Evolutionary conservation across 495 filamentous ascomycete species (phyloP), one percentile per base, ranked within the genome.

Genomic region (Penicillium coprophilum): DNA sequence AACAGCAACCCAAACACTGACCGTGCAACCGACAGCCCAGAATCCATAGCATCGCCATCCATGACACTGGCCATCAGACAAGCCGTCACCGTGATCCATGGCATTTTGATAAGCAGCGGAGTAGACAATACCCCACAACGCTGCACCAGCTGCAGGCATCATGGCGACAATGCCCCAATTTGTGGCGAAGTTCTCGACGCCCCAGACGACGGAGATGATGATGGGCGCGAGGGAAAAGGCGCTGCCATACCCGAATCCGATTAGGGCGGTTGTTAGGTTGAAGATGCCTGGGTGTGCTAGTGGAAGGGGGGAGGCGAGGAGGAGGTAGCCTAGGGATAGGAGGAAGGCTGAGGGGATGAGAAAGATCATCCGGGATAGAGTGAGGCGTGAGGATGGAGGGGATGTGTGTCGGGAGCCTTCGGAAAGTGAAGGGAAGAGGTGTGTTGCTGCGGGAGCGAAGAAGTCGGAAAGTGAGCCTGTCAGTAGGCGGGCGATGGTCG

Each of bases 121-220:
- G 66, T 96, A 98, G 12, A 96, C 72, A 4, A 89, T 60, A 0
- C 94, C 90, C 91, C 90, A 98, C 10, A 92, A 76, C 0, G 89
- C 87, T 0, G 92, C 91, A 0, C 93, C 93, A 3, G 83, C 69
- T 2, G 92, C 94, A 9, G 94, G 94, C 46, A 92, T 87, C 76
- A 95, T 89, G 32, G 90, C 90, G 15, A 98, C 86, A 56, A 97
- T 91, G 13, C 94, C 94, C 87, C 93, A 98, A 62, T 98, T 97
- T 3, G 94, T 98, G 56, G 90, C 94, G 69, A 97, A 97, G 71
- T 97, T 98, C 74, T 96, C 90, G 2, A 96, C 91, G 34, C 94
- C 94, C 94, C 94, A 98, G 43, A 97, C 92, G 23, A 96, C 90
- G 50, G 83, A 88, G 60, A 97, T 85, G 57, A 97, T 88, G 65